Evolutionary conservation across 352 stramenopile species (phyloP), one percentile per base, ranked within the genome.

Genomic region (Pilasporangium apinafurcum): DNA sequence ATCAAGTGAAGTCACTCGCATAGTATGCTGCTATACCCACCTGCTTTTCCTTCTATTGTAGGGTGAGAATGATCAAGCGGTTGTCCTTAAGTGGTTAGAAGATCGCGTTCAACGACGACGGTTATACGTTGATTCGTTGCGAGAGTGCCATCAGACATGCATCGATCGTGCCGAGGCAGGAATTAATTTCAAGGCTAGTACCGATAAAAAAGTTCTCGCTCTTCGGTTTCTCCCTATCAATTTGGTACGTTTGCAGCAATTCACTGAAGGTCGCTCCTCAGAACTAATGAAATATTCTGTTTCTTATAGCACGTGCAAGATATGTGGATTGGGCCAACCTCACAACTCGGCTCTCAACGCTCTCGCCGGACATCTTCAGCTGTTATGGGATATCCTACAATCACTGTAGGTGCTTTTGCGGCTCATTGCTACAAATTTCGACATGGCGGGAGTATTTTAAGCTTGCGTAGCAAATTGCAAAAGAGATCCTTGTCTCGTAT

Each of bases 361-460:
- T 73, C 69, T 21, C 59, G 77, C 25, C 65, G 80, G 25, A 86
- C 74, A 8, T 81, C 74, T n/a, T 48, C 53, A 1, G 59, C 52
- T 3, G 77, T 92, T 14, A 77, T 74, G 37, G 59, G 66, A 25
- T 90, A 90, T 55, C 61, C 76, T 26, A 83, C 68, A 10, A 59
- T 89, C 10, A 93, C 81, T 1, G 74, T 88, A 12, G 81, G 81
- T 16, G 78, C 81, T 3, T 93, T 93, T 56, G 72, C 81, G 14
- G 79, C 78, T 12, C 78, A 91, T 41, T 86, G 69, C 29, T 86
- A 80, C 49, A 90, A 90, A 37, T 92, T 92, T 26, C 77, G 78
- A n/a, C 72, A 86, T 39, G 68, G 71, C 1, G 58, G 57, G 5
- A 80, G 79, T n/a, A 84, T 91, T 51, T 34, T 89, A 38, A 83